Base-by-base conservation (phyloP, 2,329 filamentous ascomycete species). In the Aspergillus ochraceoroseus region DNA sequence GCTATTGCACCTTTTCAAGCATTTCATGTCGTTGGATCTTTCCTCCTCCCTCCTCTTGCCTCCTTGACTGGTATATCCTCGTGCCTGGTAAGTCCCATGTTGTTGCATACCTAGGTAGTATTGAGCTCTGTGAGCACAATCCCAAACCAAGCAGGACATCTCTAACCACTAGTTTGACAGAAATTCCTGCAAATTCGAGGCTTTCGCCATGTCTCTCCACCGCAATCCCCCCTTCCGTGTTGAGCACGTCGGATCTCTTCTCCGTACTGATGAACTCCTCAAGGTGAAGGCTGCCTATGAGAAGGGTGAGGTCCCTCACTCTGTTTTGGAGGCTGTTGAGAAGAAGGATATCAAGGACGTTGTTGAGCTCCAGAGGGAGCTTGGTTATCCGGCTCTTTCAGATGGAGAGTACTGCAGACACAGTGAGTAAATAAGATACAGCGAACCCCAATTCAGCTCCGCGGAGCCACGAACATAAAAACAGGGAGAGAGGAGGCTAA, bases 171-270 rank as follows among this genome's bases (percentile, higher is more conserved):
- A n/a, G n/a, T n/a, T 8, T 39, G 29, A 39, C 18, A 31, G 18
- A 25, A 9, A 20, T 13, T 7, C 27, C 7, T 26, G 19, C 20
- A 25, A 13, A 13, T 17, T 2, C 14, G 27, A 32, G 32, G 23
- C 27, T 13, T 40, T 49, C 46, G 55, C 30, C 19, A 63, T 63
- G 61, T 53, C 55, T 28, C 53, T 62, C 32, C 67, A 59, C 46
- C 65, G 65, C 47, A 62, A 66, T 45, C 76, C 78, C 28, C 82
- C 79, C 34, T 86, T 84, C 65, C 75, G 83, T 57, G 81, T 82
- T 44, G 83, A 87, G 65, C 83, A 87, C 51, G 74, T 85, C 46
- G 83, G 83, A 34, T 85, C 82, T 9, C 70, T 87, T 20, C 75
- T 86, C 43, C 79, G 83, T 20, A 82, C 83, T 1, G 63, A 77